Evolutionary conservation across 1,139 yeast genomes (phyloP), one percentile per base, ranked within the genome.

Genomic region (Casaregolazyma lundiana): DNA sequence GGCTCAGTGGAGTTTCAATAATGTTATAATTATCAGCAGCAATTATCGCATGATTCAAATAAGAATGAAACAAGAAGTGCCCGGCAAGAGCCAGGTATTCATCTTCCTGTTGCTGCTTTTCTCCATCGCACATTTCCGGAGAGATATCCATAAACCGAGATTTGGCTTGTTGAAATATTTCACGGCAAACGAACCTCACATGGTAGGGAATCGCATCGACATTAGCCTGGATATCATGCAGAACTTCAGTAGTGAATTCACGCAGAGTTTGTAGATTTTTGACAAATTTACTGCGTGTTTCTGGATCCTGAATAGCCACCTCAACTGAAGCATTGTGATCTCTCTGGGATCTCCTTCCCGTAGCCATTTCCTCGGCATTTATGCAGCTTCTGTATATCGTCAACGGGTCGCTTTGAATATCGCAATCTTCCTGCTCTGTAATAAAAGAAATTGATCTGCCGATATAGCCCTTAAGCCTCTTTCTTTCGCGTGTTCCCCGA

Each of bases 351-450:
- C 51, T 57, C 51, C 57, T 62, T 1, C 73, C 73, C 4, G 70
- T 63, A 15, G 62, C 56, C 47, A 70, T 67, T 53, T 76, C 72
- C 46, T 80, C 85, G 42, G 66, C 70, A 20, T 72, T 72, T 13
- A 76, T 67, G 17, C 80, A 53, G 2, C 63, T 61, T 21, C 70
- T 66, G 61, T 82, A 81, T 32, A 70, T 68, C n/a, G 70, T 67
- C 6, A 77, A 64, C 1, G 98, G 97, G 60, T 90, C 87, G 49
- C 92, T 81, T 60, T 90, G 97, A 57, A 88, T 78, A 50, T 79
- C 80, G 8, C 78, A 59, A 38, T 77, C 80, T 20, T 79, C 82
- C 48, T 77, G 70, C 15, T 79, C 81, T 6, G 77, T 66, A n/a
- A 78, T 70, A 43, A 65, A 71, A 26, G 64, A 57, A 37, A 76